A percentile compares a stretch with the other conserved stretches of the same genome.
phyloP scores from a whole-genome alignment of 306 rosid genomes.

The Fragaria ananassa region DNA sequence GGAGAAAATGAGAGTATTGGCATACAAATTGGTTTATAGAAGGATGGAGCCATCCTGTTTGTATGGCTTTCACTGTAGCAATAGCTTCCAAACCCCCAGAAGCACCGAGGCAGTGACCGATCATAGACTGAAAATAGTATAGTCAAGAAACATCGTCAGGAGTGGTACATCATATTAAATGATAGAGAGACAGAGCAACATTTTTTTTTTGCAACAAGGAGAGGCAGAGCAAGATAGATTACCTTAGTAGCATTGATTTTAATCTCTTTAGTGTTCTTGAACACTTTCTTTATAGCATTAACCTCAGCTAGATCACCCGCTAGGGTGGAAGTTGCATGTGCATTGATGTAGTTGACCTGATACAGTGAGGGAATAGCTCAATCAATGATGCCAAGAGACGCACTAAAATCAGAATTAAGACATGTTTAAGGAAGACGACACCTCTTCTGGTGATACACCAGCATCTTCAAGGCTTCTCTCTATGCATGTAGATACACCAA shows the following conservation, averaged over 20 bases:
- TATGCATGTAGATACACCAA: conserved; percentile 95
- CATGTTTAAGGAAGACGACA: conserved; percentile 14
- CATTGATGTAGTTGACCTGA: conserved; percentile 97
- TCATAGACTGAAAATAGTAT: conserved; percentile 78
- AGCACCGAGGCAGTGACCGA: conserved; percentile 98
- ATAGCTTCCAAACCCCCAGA: conserved; percentile 99
- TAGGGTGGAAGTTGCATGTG: conserved; percentile 96
- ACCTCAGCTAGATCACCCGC: conserved; percentile 98
- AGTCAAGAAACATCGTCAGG: conserved; percentile 28
- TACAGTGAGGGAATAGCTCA: conserved; percentile 19
- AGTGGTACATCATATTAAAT: conserved; percentile 18
- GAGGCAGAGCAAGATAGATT: conserved; percentile 28
- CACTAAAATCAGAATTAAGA: neutral
- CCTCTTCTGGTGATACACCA: conserved; percentile 99
- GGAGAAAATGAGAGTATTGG: conserved; percentile 19
- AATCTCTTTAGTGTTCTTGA: conserved; percentile 78
- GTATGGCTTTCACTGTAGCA: conserved; percentile 92
- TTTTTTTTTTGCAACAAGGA: neutral
- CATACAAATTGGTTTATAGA: conserved; percentile 92
- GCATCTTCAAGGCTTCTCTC: conserved; percentile 92
- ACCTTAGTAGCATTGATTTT: conserved; percentile 98
- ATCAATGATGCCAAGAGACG: neutral
- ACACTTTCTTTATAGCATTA: conserved; percentile 91
- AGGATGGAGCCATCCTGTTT: conserved; percentile 97
- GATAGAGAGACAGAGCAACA: neutral